Conservation (phyloP, 1,284 basidiomycete genomes). For the Trametes versicolor region DNA sequence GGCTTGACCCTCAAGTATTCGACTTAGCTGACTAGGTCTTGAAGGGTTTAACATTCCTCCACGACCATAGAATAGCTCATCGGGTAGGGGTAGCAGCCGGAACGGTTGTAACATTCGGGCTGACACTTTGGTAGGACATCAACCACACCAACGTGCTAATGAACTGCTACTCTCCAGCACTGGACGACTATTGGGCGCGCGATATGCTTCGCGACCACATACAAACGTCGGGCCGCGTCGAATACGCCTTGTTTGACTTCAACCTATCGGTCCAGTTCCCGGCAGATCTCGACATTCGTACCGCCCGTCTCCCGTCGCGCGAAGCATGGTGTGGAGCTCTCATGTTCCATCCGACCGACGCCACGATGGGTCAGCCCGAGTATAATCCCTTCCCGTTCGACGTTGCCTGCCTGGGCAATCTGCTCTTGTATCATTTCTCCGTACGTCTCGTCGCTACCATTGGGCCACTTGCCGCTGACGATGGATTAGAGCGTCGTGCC, state of each 20-base stretch:
- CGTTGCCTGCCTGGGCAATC: slow-evolving; percentile 16
- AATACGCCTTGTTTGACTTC: slow-evolving; percentile 23
- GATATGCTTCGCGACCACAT: background rate
- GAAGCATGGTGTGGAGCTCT: background rate
- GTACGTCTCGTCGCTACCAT: background rate
- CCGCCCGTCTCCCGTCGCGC: background rate
- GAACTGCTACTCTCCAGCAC: slow-evolving; percentile 8
- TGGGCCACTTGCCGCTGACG: background rate
- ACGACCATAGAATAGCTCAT: slow-evolving; percentile 8
- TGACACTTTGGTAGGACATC: slow-evolving; percentile 8
- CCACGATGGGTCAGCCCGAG: background rate
- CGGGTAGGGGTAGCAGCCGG: slow-evolving; percentile 1
- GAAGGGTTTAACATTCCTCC: slow-evolving; percentile 8
- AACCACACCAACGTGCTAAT: slow-evolving; percentile 12
- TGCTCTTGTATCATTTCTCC: background rate
- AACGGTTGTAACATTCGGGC: background rate
- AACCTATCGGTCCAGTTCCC: slow-evolving; percentile 10
- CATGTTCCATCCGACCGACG: slow-evolving; percentile 4
- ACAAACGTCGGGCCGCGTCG: background rate
- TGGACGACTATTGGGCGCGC: background rate
- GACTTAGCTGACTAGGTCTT: background rate
- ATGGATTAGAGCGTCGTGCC: slow-evolving; percentile 7
- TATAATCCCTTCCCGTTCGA: slow-evolving; percentile 25
- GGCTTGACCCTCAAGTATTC: slow-evolving; percentile 1
- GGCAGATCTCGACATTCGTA: background rate